Conservation (phyloP, 2,329 filamentous ascomycete genomes). For the Knufia fluminis region DNA sequence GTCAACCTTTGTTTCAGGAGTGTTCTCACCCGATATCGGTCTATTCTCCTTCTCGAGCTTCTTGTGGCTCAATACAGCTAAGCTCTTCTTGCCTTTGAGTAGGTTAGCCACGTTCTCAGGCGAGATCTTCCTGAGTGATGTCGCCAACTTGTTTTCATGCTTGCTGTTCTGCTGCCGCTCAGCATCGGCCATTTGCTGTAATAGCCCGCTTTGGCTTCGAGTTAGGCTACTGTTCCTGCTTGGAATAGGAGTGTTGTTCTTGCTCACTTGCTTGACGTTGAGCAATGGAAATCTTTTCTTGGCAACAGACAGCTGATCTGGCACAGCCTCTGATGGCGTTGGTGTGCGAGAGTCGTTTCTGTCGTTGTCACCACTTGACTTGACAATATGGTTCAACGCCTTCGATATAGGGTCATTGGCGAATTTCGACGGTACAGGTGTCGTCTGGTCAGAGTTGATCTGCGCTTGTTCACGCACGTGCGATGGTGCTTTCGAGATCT, state of each 20-base stretch:
- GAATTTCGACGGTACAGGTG: not conserved
- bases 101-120: conserved; percentile 16
- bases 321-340: not conserved
- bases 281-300: conserved; percentile 9
- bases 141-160: not conserved
- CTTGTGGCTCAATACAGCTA: conserved; percentile 2
- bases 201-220: conserved; percentile 12
- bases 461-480: conserved; percentile 30
- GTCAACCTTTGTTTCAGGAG: conserved; percentile 1
- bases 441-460: conserved; percentile 17
- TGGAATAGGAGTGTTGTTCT: conserved; percentile 8
- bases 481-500: not conserved
- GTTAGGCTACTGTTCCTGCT: not conserved
- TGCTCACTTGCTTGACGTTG: conserved; percentile 9
- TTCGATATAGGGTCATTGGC: not conserved
- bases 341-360: not conserved
- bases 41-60: conserved; percentile 19
- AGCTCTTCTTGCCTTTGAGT: conserved; percentile 14
- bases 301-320: not conserved
- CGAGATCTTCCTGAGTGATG: conserved; percentile 14
- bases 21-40: not conserved
- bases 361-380: conserved; percentile 9
- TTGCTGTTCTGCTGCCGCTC: not conserved
- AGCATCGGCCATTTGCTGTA: not conserved
- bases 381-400: not conserved